Conservation (phyloP, 2,329 filamentous ascomycete species). For the Beauveria scarabaeidicola region DNA sequence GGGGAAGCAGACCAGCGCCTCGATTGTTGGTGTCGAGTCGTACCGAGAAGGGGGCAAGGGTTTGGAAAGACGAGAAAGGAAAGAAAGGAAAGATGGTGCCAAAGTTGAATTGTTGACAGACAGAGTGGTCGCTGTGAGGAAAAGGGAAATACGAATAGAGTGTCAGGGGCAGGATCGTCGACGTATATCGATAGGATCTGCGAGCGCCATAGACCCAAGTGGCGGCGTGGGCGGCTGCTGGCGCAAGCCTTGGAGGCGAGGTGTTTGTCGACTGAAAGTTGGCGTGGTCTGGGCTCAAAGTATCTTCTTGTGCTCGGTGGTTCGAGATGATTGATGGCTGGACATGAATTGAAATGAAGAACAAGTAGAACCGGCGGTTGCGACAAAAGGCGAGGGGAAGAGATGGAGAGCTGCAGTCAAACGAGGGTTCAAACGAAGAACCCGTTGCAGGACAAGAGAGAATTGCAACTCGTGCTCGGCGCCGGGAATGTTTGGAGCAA, state of each 20-base stretch:
- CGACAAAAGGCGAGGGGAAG: neutral
- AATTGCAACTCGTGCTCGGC: neutral
- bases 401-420: neutral
- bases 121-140: neutral
- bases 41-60: neutral
- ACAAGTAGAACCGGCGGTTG: neutral
- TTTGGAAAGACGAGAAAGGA: neutral
- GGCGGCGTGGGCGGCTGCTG: neutral
- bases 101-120: neutral
- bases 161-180: conserved; percentile 9
- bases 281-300: neutral
- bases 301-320: neutral
- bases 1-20: neutral
- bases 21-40: neutral
- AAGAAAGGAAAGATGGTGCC: neutral
- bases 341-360: neutral
- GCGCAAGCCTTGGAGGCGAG: neutral
- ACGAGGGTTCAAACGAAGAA: neutral
- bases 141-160: neutral
- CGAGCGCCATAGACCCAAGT: neutral
- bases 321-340: neutral
- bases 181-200: conserved; percentile 8
- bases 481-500: too few relatives aligned
- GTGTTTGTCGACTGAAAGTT: neutral
- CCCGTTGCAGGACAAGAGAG: neutral